Conservation (phyloP, 1,139 yeast genomes). For the Candida glucosophila region DNA sequence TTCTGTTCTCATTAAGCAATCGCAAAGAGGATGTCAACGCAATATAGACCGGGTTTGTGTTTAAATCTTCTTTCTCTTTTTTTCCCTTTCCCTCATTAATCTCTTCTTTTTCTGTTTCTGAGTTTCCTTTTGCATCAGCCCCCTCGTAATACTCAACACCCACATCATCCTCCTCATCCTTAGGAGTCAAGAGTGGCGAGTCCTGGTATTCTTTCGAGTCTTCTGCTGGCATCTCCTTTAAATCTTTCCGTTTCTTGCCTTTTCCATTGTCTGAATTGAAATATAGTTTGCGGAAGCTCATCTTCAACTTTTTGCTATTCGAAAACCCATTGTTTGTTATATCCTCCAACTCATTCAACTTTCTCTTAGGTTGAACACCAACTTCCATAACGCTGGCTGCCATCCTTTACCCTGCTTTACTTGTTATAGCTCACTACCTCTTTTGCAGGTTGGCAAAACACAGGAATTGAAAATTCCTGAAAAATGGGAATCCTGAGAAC, state of each 20-base stretch:
- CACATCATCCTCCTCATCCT: conserved; percentile 31
- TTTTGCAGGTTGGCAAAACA: no score
- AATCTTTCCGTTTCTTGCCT: conserved; percentile 7
- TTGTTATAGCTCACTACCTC: conserved; percentile 1
- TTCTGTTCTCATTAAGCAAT: conserved; percentile 17
- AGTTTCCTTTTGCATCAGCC: conserved; percentile 15
- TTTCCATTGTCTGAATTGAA: conserved; percentile 4
- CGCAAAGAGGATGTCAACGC: conserved; percentile 28
- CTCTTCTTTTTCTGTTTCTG: conserved; percentile 1
- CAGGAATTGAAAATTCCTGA: no score
- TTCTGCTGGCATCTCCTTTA: no score
- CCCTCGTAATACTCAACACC: conserved; percentile 4
- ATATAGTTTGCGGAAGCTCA: conserved; percentile 4
- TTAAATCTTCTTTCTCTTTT: conserved; percentile 8
- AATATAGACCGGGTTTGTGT: conserved; percentile 30
- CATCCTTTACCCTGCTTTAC: conserved; percentile 8
- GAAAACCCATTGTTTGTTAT: conserved; percentile 18
- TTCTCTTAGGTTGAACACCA: conserved; percentile 18
- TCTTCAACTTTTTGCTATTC: conserved; percentile 7
- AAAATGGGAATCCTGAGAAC: no score
- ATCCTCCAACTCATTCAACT: conserved; percentile 25
- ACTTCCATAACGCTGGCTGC: conserved; percentile 20
- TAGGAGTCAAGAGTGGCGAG: conserved; percentile 36
- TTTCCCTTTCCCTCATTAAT: conserved; percentile 2
- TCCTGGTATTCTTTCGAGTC: conserved; percentile 17